Percentiles rank a stretch among this genome's conserved stretches.
These are phyloP conservation scores for Corymbia maculata DNA, from an alignment of 345 rosid genomes.

Conservation along the genomic window DNA sequence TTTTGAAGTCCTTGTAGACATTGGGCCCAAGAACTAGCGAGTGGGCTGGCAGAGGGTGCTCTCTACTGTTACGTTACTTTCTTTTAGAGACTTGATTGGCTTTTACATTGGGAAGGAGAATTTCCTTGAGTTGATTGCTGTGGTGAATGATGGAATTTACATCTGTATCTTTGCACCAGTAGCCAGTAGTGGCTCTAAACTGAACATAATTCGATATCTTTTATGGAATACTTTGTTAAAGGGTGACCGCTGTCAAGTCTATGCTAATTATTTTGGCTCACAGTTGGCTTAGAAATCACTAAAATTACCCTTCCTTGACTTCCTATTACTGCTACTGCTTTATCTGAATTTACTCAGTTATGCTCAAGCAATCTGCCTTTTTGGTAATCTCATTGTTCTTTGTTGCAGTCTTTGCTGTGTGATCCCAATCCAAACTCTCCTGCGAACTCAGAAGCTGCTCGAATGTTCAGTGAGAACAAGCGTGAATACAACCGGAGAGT, in stretches of 20 bases:
- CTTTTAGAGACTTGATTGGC: neutral
- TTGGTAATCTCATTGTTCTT: neutral
- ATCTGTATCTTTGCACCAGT: neutral
- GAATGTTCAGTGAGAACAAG: conserved; percentile 69
- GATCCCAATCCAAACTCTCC: conserved; percentile 79
- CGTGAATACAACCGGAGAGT: conserved; percentile 59
- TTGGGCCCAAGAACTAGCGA: neutral
- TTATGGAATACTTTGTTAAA: neutral
- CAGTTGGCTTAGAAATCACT: neutral
- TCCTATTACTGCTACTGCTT: neutral
- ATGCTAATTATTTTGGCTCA: neutral
- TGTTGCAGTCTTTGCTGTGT: conserved; percentile 49
- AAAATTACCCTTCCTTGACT: neutral
- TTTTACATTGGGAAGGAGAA: neutral
- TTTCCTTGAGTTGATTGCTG: neutral
- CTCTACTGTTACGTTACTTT: neutral
- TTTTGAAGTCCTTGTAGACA: neutral
- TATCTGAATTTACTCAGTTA: neutral
- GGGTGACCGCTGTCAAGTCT: neutral
- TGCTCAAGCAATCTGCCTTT: neutral
- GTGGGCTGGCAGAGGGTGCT: neutral
- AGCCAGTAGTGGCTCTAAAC: neutral
- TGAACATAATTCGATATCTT: neutral
- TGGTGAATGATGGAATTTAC: neutral
- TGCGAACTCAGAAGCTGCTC: conserved; percentile 70